Conservation (phyloP, 164 flowering plant species). For the Platanus orientalis region DNA sequence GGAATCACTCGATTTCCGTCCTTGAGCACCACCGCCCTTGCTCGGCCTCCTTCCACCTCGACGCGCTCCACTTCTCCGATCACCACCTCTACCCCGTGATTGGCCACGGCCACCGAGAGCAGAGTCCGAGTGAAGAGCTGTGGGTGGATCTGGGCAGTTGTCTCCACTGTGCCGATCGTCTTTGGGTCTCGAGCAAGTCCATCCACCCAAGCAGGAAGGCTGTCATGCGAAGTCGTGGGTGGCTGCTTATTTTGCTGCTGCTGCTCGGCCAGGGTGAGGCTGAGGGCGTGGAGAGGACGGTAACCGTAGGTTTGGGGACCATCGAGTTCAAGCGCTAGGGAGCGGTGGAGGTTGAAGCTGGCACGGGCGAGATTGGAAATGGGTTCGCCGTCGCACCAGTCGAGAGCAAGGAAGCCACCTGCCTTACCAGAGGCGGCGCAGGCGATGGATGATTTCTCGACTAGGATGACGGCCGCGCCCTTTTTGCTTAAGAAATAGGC, state of each 20-base stretch:
- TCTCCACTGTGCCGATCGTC: constrained; percentile 60
- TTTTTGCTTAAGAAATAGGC: constrained; percentile 79
- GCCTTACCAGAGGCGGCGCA: constrained; percentile 98
- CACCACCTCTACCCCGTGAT: constrained; percentile 62
- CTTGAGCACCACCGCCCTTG: constrained; percentile 46
- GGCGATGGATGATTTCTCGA: constrained; percentile 83
- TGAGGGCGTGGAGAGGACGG: constrained; percentile 65
- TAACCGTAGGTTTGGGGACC: constrained; percentile 73
- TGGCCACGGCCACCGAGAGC: constrained; percentile 44
- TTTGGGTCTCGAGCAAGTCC: constrained; percentile 44
- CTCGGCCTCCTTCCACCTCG: constrained; percentile 46
- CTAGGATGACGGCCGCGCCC: constrained; percentile 67
- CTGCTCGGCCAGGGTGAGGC: constrained; percentile 47
- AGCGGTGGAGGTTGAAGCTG: constrained; percentile 89
- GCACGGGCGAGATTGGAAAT: constrained; percentile 66
- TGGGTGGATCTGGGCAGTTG: constrained; percentile 97
- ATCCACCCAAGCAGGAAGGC: constrained; percentile 66
- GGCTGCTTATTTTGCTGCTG: neutral
- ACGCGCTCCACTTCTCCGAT: constrained; percentile 68
- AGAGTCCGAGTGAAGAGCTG: constrained; percentile 63
- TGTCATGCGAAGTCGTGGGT: neutral
- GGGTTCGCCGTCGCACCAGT: constrained; percentile 90
- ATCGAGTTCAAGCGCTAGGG: constrained; percentile 65
- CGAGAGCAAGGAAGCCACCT: constrained; percentile 91
- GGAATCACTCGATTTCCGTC: constrained; percentile 39